Base-by-base conservation (phyloP, 208 protist genomes). In the Trypanosomatidae sp. region DNA sequence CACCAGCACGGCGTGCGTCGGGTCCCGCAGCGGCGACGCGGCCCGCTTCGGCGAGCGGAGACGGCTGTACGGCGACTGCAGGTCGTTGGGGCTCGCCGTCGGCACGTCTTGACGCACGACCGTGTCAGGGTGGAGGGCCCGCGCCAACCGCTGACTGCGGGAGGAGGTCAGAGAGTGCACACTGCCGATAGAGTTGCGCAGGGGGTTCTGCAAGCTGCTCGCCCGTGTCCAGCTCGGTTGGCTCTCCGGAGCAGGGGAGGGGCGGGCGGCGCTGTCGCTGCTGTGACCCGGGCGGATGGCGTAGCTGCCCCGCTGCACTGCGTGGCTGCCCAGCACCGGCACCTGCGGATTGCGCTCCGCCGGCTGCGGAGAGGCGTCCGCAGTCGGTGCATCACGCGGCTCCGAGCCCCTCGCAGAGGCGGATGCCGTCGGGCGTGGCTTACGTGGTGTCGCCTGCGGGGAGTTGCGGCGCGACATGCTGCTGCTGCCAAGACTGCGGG, bases 121-220 rank as follows among this genome's bases (percentile, higher is more conserved):
- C 5, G 70, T 83, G 79, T 71, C 66, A 9, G 79, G 74, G 49
- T 80, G 79, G 3, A 73, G 56, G 19, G 71, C 53, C 8, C 58
- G 62, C n/a, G n/a, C n/a, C 22, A 65, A 33, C 13, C 56, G 60
- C 25, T 69, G 74, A n/a, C 55, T 39, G 69, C 39, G n/a, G 55
- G 60, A 0, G 65, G 33, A 50, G 25, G 8, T 58, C 19, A 39
- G 41, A 1, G 53, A 74, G 52, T 12, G 69, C 62, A 25, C 39
- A 56, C 53, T 28, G 36, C 72, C 28, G 36, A 67, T 49, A 41
- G 22, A 39, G n/a, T 22, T 15, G n/a, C 8, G 22, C 10, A 39
- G 2, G 19, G 10, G 9, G 17, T 6, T 13, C 65, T 55, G 6
- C 33, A 53, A 1, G 74, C 65, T 55, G 39, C 53, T 46, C 15